Conservation (phyloP, 1,139 yeast genomes). For the Entelexis sorbosivorans region DNA sequence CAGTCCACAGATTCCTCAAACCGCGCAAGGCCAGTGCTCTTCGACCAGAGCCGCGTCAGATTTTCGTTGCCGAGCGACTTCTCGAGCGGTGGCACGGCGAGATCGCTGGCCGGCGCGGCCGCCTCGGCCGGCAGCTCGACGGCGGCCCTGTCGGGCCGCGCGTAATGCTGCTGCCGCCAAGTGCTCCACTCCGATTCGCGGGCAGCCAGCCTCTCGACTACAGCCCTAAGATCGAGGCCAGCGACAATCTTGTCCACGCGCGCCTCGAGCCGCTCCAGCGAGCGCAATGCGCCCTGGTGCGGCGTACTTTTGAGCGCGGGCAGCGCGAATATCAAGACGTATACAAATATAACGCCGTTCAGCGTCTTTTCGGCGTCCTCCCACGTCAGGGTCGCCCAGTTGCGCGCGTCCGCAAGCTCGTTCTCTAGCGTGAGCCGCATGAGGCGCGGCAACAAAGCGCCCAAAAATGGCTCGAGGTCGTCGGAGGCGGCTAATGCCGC, state of each 20-base stretch:
- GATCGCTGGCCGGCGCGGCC: not conserved
- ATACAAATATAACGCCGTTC: not conserved
- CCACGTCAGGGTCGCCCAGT: conserved; percentile 1
- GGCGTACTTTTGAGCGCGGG: not conserved
- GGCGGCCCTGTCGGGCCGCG: not conserved
- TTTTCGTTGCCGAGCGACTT: conserved; percentile 7
- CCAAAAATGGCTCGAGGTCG: not conserved
- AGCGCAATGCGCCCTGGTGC: not conserved
- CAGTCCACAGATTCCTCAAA: not conserved
- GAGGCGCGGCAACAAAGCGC: not conserved
- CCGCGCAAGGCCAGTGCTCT: not conserved
- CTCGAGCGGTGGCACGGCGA: not conserved
- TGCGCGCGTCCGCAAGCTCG: not conserved
- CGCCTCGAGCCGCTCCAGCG: not conserved
- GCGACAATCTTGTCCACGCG: not conserved
- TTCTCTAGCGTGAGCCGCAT: not conserved
- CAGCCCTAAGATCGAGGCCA: not conserved
- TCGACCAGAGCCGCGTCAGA: conserved; percentile 8
- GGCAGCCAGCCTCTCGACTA: not conserved
- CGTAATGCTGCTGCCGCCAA: conserved; percentile 10
- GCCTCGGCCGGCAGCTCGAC: not conserved
- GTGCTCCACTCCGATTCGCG: conserved; percentile 6
- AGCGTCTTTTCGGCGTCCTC: not conserved
- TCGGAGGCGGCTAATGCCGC: not conserved
- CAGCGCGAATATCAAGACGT: not conserved